Percentiles rank a stretch among this genome's conserved stretches.
phyloP scores from a whole-genome alignment of 2,329 filamentous ascomycete species.

The Phialophora expanda region DNA sequence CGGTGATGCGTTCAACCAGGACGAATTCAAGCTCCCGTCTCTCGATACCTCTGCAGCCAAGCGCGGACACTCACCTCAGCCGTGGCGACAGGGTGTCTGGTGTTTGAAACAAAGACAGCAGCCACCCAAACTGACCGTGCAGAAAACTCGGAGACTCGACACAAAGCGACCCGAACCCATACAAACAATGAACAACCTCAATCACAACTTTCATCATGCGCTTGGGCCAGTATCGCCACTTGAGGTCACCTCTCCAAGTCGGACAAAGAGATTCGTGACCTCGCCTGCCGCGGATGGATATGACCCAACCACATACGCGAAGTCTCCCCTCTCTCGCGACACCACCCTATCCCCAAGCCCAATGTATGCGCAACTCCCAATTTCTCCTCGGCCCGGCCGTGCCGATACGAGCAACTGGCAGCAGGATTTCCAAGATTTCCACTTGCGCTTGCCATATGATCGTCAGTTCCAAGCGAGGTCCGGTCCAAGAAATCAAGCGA shows the following conservation, averaged over 20 bases:
- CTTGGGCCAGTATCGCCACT: constrained; percentile 33
- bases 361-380: constrained; percentile 59
- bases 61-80: constrained; percentile 51
- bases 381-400: constrained; percentile 48
- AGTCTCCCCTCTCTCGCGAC: constrained; percentile 33
- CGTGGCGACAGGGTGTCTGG: constrained; percentile 61
- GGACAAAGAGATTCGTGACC: constrained; percentile 39
- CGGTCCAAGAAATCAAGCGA: constrained; percentile 50
- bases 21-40: constrained; percentile 57
- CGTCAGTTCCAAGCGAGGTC: constrained; percentile 53
- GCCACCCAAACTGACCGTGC: constrained; percentile 47
- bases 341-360: constrained; percentile 57
- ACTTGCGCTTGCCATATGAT: constrained; percentile 53
- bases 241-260: constrained; percentile 18
- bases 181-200: constrained; percentile 44
- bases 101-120: constrained; percentile 57
- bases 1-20: constrained; percentile 58
- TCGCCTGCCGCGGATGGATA: constrained; percentile 43
- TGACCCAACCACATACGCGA: constrained; percentile 13
- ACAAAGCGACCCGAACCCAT: constrained; percentile 39
- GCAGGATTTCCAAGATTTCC: constrained; percentile 60
- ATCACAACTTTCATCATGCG: constrained; percentile 38
- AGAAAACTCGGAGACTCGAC: constrained; percentile 37
- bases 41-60: constrained; percentile 53
- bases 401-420: constrained; percentile 55